phyloP scores from a whole-genome alignment of 2,329 filamentous ascomycete genomes.

The Cercospora berteroae region DNA sequence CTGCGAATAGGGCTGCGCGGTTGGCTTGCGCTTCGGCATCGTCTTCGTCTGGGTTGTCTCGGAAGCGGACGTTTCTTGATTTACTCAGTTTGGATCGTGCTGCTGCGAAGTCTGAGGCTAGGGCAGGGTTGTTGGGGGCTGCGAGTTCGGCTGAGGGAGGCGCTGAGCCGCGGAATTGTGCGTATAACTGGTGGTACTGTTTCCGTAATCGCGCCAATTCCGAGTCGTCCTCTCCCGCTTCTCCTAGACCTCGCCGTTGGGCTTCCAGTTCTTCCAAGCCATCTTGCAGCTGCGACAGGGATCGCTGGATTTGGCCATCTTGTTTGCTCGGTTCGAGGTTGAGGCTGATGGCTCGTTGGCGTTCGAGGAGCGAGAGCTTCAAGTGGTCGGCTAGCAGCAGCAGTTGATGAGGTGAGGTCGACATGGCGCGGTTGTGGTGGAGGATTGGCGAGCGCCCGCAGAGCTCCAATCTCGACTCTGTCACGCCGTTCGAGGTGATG shows the following conservation, averaged over 20 bases:
- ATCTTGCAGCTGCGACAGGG: slow-evolving; percentile 79
- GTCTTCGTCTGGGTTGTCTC: slow-evolving; percentile 55
- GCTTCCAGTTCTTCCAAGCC: slow-evolving; percentile 70
- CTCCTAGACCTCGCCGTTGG: slow-evolving; percentile 62
- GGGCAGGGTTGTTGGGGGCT: slow-evolving; percentile 63
- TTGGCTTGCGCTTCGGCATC: slow-evolving; percentile 51
- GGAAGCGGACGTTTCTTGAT: slow-evolving; percentile 67
- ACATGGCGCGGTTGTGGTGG: slow-evolving; percentile 12
- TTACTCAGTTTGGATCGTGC: slow-evolving; percentile 52
- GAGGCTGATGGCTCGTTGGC: slow-evolving; percentile 78
- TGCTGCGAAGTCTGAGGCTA: slow-evolving; percentile 63
- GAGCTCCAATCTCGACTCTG: slow-evolving; percentile 1
- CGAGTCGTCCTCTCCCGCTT: slow-evolving; percentile 53
- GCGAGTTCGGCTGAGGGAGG: slow-evolving; percentile 53
- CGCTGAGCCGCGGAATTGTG: slow-evolving; percentile 71
- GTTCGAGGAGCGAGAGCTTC: slow-evolving; percentile 90
- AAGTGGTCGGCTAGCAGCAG: slow-evolving; percentile 94
- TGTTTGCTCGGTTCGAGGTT: slow-evolving; percentile 76
- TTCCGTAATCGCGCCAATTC: slow-evolving; percentile 67
- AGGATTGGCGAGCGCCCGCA: neutral
- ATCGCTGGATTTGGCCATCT: slow-evolving; percentile 84
- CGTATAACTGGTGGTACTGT: slow-evolving; percentile 72
- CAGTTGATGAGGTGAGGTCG: slow-evolving; percentile 62
- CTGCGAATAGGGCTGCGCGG: slow-evolving; percentile 57
- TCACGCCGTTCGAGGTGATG: slow-evolving; percentile 1